These are phyloP conservation scores for Fraxinus greggii DNA, from an alignment of 305 asterid species.

Conservation along the genomic window DNA sequence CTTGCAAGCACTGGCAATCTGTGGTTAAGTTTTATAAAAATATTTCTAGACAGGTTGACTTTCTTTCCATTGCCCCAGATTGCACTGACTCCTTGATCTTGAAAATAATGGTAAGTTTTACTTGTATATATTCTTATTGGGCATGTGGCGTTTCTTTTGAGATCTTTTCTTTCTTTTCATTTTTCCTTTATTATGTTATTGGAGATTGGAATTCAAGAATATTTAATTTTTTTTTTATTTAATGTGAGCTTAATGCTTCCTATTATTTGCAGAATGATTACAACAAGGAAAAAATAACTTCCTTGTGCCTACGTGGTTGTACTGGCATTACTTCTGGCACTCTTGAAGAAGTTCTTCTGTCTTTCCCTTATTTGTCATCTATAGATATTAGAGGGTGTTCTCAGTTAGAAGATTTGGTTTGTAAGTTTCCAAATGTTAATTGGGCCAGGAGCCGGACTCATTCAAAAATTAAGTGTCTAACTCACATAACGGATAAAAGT, in stretches of 20 bases:
- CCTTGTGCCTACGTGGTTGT: conserved; percentile 80
- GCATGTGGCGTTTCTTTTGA: neutral
- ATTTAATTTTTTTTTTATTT: conserved; percentile 16
- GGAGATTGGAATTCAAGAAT: conserved; percentile 13
- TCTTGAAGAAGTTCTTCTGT: conserved; percentile 77
- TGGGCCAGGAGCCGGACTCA: conserved; percentile 66
- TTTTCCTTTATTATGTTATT: neutral
- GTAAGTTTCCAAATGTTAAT: conserved; percentile 71
- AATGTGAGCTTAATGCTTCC: conserved; percentile 23
- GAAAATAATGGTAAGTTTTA: conserved; percentile 65
- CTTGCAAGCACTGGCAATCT: conserved; percentile 95
- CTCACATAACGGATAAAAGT: conserved; percentile 49
- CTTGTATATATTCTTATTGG: conserved; percentile 12
- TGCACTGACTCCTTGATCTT: conserved; percentile 62
- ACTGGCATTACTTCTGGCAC: conserved; percentile 59
- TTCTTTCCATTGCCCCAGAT: conserved; percentile 54
- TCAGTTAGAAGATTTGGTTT: conserved; percentile 79
- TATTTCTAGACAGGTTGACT: conserved; percentile 70
- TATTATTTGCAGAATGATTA: conserved; percentile 71
- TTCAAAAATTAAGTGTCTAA: conserved; percentile 56
- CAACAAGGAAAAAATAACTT: conserved; percentile 67
- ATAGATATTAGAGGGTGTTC: conserved; percentile 92
- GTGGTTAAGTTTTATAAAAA: conserved; percentile 60
- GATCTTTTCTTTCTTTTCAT: neutral
- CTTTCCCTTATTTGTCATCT: conserved; percentile 57